A percentile compares a stretch with the other conserved stretches of the same genome.
These are phyloP conservation scores for Hypoxylon cercidicola DNA, from an alignment of 495 filamentous ascomycete genomes.

Conservation along the genomic window DNA sequence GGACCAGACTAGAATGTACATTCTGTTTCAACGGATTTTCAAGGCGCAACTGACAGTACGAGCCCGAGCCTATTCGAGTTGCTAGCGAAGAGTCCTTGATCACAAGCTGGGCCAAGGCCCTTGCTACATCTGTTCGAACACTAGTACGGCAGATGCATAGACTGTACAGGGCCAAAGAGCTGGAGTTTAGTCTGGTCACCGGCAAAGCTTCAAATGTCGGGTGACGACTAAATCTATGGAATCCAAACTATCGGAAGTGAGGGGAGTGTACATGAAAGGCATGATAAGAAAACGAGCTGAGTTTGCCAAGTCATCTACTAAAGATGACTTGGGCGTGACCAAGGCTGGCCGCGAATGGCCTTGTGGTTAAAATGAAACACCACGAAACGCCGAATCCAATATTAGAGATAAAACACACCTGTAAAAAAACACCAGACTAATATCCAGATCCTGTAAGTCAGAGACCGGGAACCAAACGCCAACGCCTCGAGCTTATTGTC, in stretches of 20 bases:
- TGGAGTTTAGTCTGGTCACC: too few relatives aligned
- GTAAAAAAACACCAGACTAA: conserved; percentile 45
- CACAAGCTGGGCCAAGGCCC: neutral
- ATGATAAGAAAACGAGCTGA: neutral
- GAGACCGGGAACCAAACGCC: conserved; percentile 48
- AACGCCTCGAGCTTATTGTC: conserved; percentile 42
- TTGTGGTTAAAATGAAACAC: neutral
- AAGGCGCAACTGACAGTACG: too few relatives aligned
- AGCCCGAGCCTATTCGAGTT: neutral
- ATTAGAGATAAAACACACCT: conserved; percentile 50
- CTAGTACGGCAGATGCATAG: neutral
- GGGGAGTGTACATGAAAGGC: conserved; percentile 21
- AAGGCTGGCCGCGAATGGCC: too few relatives aligned
- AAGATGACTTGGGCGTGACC: neutral
- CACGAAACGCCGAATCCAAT: conserved; percentile 25
- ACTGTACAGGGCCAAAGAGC: neutral
- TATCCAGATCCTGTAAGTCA: conserved; percentile 47
- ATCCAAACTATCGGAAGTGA: neutral
- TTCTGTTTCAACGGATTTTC: neutral
- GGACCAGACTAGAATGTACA: too few relatives aligned
- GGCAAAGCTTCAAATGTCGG: neutral
- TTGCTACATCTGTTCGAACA: neutral
- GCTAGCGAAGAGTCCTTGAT: neutral
- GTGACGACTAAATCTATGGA: neutral
- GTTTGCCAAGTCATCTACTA: neutral